Conservation (phyloP, 768 basidiomycete species). For the Lactarius evosmus region DNA sequence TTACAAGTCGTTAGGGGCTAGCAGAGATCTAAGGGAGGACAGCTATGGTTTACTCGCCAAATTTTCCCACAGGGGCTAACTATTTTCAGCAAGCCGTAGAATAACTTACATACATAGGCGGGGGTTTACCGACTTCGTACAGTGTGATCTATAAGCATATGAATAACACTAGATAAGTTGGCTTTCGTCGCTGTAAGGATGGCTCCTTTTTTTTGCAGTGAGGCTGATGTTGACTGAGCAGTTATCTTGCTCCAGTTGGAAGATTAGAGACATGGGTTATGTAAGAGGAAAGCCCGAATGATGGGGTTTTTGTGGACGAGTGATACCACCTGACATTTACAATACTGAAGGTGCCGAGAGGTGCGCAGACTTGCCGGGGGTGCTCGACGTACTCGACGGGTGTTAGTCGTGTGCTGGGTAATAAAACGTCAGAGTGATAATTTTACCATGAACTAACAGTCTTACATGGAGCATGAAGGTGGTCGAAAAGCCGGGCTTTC, state of each 20-base stretch:
- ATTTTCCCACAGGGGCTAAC: background rate
- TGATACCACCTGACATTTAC: constrained; percentile 28
- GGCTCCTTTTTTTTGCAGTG: too few relatives aligned
- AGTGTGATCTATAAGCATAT: background rate
- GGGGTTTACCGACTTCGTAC: background rate
- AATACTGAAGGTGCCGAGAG: constrained; percentile 38
- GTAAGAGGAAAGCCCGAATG: constrained; percentile 35
- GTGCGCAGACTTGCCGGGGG: constrained; percentile 23
- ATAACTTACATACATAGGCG: background rate
- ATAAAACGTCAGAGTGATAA: constrained; percentile 25
- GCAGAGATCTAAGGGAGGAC: background rate
- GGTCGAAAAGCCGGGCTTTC: constrained; percentile 21
- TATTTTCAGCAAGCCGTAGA: background rate
- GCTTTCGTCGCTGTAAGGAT: too few relatives aligned
- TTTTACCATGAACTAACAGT: constrained; percentile 34
- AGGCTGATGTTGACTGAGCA: background rate
- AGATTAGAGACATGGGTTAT: background rate
- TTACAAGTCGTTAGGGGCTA: background rate
- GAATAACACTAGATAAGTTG: too few relatives aligned
- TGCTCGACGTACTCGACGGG: constrained; percentile 15
- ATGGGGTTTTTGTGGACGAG: constrained; percentile 32
- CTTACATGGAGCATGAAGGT: constrained; percentile 34
- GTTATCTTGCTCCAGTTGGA: background rate
- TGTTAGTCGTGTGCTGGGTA: constrained; percentile 21
- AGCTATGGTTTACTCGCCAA: background rate